Percentiles rank a stretch among this genome's conserved stretches.
phyloP scores from a whole-genome alignment of 345 rosid species.

The Gossypium ekmanianum region DNA sequence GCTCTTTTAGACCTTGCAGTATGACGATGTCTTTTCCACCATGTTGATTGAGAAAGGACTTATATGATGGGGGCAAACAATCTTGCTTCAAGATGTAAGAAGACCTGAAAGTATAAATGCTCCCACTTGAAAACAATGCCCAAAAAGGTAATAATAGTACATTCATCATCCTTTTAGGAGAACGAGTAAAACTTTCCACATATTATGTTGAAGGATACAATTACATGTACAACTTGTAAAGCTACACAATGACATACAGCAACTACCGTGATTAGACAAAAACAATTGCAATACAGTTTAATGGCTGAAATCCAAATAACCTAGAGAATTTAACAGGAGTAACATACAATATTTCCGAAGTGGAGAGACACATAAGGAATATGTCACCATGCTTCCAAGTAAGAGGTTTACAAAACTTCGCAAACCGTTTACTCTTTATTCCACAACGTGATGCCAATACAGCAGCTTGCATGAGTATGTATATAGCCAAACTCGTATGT shows the following conservation, averaged over 20 bases:
- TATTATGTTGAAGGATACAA: not conserved
- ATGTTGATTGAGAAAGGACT: slow-evolving; percentile 83
- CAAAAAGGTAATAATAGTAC: not conserved
- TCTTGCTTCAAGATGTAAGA: slow-evolving; percentile 87
- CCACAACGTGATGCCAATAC: slow-evolving; percentile 94
- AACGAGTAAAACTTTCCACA: not conserved
- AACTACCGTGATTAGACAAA: not conserved
- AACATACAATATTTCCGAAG: slow-evolving; percentile 85
- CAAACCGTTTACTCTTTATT: slow-evolving; percentile 80
- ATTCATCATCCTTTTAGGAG: not conserved
- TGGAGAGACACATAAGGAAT: slow-evolving; percentile 93
- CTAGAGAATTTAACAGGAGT: slow-evolving; percentile 4
- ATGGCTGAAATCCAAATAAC: not conserved
- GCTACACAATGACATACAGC: not conserved
- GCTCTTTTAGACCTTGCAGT: slow-evolving; percentile 73
- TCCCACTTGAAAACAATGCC: not conserved
- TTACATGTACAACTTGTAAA: not conserved
- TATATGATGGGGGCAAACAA: slow-evolving; percentile 84
- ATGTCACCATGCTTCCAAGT: slow-evolving; percentile 97
- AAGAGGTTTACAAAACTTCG: slow-evolving; percentile 74
- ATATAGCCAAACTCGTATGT: slow-evolving; percentile 82
- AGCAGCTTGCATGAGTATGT: slow-evolving; percentile 91
- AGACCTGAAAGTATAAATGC: slow-evolving; percentile 49
- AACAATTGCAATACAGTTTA: not conserved
- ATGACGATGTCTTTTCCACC: slow-evolving; percentile 72